Conservation (phyloP, 2,329 filamentous ascomycete genomes). For the Westerdykella ornata region DNA sequence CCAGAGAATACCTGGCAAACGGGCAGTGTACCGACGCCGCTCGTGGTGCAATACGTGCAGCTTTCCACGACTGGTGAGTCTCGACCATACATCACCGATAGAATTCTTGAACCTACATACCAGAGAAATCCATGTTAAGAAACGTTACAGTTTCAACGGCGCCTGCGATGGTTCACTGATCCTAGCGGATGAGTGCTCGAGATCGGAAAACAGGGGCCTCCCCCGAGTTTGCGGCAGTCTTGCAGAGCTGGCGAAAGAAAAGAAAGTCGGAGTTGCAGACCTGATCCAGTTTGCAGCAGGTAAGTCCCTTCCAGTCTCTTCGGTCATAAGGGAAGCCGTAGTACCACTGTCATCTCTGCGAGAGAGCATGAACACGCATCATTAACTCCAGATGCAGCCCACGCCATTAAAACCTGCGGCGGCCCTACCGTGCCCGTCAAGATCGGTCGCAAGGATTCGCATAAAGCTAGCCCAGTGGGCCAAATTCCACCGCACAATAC, state of each 20-base stretch:
- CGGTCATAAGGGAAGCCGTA: not conserved
- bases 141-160: constrained; percentile 21
- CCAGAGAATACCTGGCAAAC: constrained; percentile 27
- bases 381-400: constrained; percentile 15
- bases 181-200: constrained; percentile 31
- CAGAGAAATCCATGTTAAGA: not conserved
- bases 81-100: not conserved
- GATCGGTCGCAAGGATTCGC: constrained; percentile 30
- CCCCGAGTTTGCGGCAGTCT: constrained; percentile 39
- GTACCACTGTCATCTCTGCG: not conserved
- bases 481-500: constrained; percentile 19
- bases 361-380: not conserved
- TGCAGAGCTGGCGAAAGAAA: constrained; percentile 36
- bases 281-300: constrained; percentile 35
- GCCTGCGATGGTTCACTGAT: constrained; percentile 35
- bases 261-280: constrained; percentile 32
- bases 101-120: not conserved
- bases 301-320: constrained; percentile 7
- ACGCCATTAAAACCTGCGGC: constrained; percentile 33
- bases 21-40: constrained; percentile 34
- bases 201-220: constrained; percentile 41
- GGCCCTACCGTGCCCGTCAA: constrained; percentile 30
- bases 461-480: constrained; percentile 14
- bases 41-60: constrained; percentile 29
- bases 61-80: constrained; percentile 30